Conservation (phyloP, 1,284 basidiomycete species). For the Bjerkandera adusta region DNA sequence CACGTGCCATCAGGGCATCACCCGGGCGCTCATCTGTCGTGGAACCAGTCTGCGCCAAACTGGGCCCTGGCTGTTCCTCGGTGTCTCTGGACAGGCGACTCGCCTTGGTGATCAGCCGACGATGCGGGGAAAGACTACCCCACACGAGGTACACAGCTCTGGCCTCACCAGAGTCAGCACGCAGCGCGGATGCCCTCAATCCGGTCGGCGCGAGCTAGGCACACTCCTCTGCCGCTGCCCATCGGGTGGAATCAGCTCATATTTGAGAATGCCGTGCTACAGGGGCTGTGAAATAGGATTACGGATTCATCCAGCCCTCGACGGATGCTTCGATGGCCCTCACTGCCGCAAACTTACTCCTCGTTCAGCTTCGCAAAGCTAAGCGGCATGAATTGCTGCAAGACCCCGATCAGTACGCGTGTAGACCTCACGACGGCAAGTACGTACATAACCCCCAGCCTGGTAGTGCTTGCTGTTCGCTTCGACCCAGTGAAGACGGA, state of each 20-base stretch:
- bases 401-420: conserved; percentile 31
- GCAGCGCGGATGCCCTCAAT: conserved; percentile 2
- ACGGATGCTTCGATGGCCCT: conserved; percentile 16
- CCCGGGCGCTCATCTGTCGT: background rate
- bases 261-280: conserved; percentile 1
- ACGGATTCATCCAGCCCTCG: conserved; percentile 14
- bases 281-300: background rate
- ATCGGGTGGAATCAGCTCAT: conserved; percentile 5
- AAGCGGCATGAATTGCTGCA: conserved; percentile 63
- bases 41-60: conserved; percentile 11
- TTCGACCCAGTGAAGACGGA: conserved; percentile 98
- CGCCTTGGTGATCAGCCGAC: conserved; percentile 12
- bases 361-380: conserved; percentile 50
- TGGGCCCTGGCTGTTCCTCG: conserved; percentile 9
- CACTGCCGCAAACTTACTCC: conserved; percentile 31
- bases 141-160: conserved; percentile 12
- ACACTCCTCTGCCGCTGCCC: background rate
- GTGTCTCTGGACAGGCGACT: conserved; percentile 4
- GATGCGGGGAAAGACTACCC: conserved; percentile 20
- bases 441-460: conserved; percentile 83
- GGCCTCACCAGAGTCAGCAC: background rate
- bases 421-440: conserved; percentile 23
- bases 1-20: conserved; percentile 24
- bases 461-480: conserved; percentile 96
- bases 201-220: background rate